These are phyloP conservation scores for Pestalotiopsis sp. DNA, from an alignment of 2,329 filamentous ascomycete genomes.

Conservation along the genomic window DNA sequence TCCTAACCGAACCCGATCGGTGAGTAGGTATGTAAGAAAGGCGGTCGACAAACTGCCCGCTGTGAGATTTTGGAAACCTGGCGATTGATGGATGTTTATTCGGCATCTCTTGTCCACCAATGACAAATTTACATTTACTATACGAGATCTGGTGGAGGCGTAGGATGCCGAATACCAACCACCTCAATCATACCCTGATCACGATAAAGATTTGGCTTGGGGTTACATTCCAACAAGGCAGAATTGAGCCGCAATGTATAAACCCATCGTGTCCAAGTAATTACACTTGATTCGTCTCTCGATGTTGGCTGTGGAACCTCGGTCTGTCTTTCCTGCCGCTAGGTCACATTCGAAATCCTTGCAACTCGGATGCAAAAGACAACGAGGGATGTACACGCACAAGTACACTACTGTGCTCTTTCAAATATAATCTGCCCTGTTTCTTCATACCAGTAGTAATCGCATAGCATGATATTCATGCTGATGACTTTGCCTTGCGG, in stretches of 20 bases:
- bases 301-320: too few relatives aligned
- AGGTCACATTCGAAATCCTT: too few relatives aligned
- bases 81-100: background rate
- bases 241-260: too few relatives aligned
- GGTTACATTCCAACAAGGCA: too few relatives aligned
- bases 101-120: background rate
- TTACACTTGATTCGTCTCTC: too few relatives aligned
- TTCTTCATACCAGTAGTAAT: too few relatives aligned
- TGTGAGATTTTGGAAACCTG: background rate
- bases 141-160: background rate
- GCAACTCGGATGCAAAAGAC: too few relatives aligned
- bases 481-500: background rate
- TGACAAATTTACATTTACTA: background rate
- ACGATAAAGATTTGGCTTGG: background rate
- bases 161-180: background rate
- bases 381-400: too few relatives aligned
- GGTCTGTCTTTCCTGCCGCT: too few relatives aligned
- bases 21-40: background rate
- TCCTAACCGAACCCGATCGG: background rate
- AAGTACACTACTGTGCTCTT: too few relatives aligned
- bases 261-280: too few relatives aligned
- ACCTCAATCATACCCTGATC: background rate
- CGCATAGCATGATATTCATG: background rate
- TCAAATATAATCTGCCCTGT: too few relatives aligned
- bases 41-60: background rate